Evolutionary conservation across 352 stramenopile species (phyloP).

Genomic region (Phytophthora boehmeriae): DNA sequence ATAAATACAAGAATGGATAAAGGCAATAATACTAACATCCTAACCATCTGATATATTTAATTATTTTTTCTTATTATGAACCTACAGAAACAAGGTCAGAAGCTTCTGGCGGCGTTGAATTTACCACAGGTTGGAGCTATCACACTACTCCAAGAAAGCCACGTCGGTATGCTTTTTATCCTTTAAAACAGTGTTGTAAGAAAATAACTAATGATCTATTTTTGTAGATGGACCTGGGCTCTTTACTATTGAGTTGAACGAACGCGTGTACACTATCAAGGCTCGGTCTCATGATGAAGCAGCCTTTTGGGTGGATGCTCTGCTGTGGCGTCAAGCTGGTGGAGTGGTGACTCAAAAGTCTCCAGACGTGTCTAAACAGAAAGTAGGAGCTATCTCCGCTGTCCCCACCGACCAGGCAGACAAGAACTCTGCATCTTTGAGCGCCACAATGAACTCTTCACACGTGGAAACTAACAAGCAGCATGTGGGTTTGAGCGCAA

Average conservation of each 20-base stretch:
- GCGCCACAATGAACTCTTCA: conserved; percentile 28
- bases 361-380: conserved; percentile 50
- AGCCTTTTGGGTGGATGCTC: conserved; percentile 86
- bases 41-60: no score
- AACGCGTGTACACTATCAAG: conserved; percentile 92
- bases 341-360: conserved; percentile 84
- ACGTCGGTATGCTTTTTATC: conserved; percentile 45
- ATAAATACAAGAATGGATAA: no score
- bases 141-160: conserved; percentile 71
- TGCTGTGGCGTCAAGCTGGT: conserved; percentile 84
- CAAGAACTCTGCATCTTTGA: conserved; percentile 16
- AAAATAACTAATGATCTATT: conserved; percentile 9
- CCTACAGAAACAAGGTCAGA: conserved; percentile 89
- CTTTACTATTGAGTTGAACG: conserved; percentile 91
- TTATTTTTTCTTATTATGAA: no score
- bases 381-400: conserved; percentile 40
- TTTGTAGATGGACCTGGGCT: conserved; percentile 75
- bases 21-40: no score
- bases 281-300: conserved; percentile 85
- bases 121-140: conserved; percentile 92
- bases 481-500: conserved; percentile 19
- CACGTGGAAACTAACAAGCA: conserved; percentile 36
- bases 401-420: conserved; percentile 46
- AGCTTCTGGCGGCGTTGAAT: conserved; percentile 94
- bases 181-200: neutral